Conservation (phyloP, 306 rosid genomes). For the Clitoria ternatea region DNA sequence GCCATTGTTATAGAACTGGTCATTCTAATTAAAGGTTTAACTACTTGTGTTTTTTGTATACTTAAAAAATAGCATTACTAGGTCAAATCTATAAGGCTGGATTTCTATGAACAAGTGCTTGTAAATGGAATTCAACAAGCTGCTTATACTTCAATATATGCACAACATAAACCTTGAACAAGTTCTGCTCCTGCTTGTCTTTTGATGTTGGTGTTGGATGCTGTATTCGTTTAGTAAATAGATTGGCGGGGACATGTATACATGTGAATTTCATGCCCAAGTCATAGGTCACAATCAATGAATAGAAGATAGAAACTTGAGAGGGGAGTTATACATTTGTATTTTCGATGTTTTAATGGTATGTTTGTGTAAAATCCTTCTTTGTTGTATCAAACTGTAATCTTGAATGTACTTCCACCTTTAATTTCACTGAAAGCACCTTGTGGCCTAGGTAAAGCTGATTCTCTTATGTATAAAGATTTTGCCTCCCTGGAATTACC, state of each 20-base stretch:
- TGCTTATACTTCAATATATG: conserved; percentile 58
- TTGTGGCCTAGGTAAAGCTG: no score
- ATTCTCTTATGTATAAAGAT: no score
- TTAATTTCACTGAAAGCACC: no score
- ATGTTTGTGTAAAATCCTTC: conserved; percentile 19
- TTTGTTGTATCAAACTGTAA: conserved; percentile 7
- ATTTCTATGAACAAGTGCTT: conserved; percentile 79
- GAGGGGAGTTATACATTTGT: conserved; percentile 15
- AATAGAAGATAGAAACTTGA: conserved; percentile 17
- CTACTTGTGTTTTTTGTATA: conserved; percentile 3
- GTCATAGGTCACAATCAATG: conserved; percentile 12
- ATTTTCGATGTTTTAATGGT: conserved; percentile 11
- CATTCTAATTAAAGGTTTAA: conserved; percentile 19
- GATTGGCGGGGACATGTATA: conserved; percentile 25
- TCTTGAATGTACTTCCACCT: no score
- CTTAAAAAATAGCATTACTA: conserved; percentile 52
- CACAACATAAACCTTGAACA: conserved; percentile 71
- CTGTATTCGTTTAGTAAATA: conserved; percentile 24
- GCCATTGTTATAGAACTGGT: neutral
- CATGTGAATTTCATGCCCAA: conserved; percentile 22
- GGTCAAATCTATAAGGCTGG: conserved; percentile 79
- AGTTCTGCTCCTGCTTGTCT: conserved; percentile 27
- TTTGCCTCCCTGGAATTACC: no score
- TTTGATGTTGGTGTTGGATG: conserved; percentile 20
- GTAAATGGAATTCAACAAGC: conserved; percentile 82